Evolutionary conservation across 75 land plant genomes (phyloP).

Genomic region (Cupressus sempervirens): DNA sequence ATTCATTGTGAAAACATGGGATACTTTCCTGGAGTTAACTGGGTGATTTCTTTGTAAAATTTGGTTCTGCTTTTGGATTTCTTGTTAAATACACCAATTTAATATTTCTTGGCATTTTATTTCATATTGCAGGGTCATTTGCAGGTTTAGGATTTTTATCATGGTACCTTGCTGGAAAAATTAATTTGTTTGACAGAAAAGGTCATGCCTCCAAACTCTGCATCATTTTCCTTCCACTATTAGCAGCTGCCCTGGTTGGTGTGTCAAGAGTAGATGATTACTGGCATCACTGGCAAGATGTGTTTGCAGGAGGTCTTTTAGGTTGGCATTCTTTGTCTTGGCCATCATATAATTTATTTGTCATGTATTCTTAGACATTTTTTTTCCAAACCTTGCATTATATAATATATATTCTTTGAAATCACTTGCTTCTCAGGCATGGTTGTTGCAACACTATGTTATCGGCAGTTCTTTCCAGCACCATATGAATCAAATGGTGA

Average conservation of each 20-base stretch:
- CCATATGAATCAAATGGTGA: slow-evolving; percentile 23
- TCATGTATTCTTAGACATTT: background rate
- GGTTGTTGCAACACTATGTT: slow-evolving; percentile 25
- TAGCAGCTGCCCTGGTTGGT: slow-evolving; percentile 33
- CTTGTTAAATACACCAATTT: background rate
- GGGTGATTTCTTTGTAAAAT: background rate
- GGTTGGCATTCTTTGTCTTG: slow-evolving; percentile 24
- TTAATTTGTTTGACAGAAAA: slow-evolving; percentile 49
- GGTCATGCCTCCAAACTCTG: slow-evolving; percentile 68
- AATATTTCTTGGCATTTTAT: background rate
- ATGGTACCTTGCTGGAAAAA: slow-evolving; percentile 64
- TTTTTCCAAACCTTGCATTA: background rate
- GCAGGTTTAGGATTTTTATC: slow-evolving; percentile 70
- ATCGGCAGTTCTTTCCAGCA: slow-evolving; percentile 38
- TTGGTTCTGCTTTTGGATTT: background rate
- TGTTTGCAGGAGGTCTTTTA: slow-evolving; percentile 43
- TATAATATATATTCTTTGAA: background rate
- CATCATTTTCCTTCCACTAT: slow-evolving; percentile 47
- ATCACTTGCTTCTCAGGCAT: slow-evolving; percentile 18
- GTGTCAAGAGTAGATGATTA: slow-evolving; percentile 57
- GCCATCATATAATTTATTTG: background rate
- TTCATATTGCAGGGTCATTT: slow-evolving; percentile 55
- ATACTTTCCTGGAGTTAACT: background rate
- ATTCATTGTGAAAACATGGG: background rate
- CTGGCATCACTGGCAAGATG: slow-evolving; percentile 62